A percentile compares a stretch with the other conserved stretches of the same genome.
These are phyloP conservation scores for Sugiyamaella mastotermitis DNA, from an alignment of 805 yeast genomes.

Conservation along the genomic window DNA sequence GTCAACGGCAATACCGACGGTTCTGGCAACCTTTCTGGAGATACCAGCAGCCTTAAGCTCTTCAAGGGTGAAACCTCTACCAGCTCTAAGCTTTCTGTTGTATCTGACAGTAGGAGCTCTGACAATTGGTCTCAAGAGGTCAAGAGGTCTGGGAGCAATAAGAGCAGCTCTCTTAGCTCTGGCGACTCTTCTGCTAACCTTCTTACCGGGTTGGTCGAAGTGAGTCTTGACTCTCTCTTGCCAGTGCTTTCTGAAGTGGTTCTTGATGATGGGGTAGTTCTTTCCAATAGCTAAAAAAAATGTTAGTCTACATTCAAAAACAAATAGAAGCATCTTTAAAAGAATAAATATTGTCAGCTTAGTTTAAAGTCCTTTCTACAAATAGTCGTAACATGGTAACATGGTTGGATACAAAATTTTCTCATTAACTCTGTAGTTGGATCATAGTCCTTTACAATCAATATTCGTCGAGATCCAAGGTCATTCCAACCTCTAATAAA, in stretches of 20 bases:
- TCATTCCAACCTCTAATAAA: too few species aligned
- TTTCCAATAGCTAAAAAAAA: conserved; percentile 89
- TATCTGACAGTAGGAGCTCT: conserved; percentile 98
- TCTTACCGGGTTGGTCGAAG: conserved; percentile 99
- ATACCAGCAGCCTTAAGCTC: conserved; percentile 98
- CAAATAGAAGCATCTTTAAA: too few species aligned
- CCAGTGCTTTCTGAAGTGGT: conserved; percentile 99
- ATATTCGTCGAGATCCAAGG: not conserved
- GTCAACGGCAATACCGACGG: conserved; percentile 98
- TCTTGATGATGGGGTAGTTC: conserved; percentile 98
- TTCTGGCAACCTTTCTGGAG: conserved; percentile 85
- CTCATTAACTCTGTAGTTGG: not conserved
- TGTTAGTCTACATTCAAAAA: too few species aligned
- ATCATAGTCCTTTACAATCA: not conserved
- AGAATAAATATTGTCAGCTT: conserved; percentile 4
- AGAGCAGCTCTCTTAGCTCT: conserved; percentile 91
- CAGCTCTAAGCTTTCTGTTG: conserved; percentile 99
- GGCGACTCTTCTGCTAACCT: conserved; percentile 92
- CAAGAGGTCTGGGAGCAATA: conserved; percentile 97
- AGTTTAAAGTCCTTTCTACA: not conserved
- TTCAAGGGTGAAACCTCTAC: conserved; percentile 98
- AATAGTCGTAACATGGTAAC: not conserved
- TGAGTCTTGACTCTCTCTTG: conserved; percentile 99
- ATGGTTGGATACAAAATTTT: not conserved
- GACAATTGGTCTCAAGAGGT: conserved; percentile 92